These are phyloP conservation scores for Ophiosphaerella narmari DNA, from an alignment of 2,329 filamentous ascomycete species.

Conservation along the genomic window DNA sequence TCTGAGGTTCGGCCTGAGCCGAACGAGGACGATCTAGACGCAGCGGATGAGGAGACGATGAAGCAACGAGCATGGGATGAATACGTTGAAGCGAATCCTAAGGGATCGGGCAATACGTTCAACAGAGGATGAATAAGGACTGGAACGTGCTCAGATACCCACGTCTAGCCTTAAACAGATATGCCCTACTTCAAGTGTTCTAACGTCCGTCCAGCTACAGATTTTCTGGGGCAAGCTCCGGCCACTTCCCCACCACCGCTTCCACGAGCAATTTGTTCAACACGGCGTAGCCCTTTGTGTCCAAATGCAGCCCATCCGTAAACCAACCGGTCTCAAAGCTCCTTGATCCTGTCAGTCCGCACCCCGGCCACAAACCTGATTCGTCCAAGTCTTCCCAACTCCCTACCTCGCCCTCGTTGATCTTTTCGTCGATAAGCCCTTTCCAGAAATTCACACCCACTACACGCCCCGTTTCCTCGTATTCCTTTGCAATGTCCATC, in stretches of 20 bases:
- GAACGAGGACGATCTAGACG: constrained; percentile 90
- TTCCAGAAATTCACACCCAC: constrained; percentile 44
- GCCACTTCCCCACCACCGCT: constrained; percentile 33
- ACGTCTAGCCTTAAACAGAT: background rate
- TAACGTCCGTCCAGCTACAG: constrained; percentile 5
- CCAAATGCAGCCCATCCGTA: constrained; percentile 47
- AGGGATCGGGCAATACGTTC: constrained; percentile 79
- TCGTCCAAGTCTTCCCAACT: constrained; percentile 30
- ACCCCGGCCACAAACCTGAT: constrained; percentile 35
- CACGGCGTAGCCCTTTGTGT: constrained; percentile 36
- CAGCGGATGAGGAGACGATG: constrained; percentile 85
- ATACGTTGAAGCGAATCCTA: constrained; percentile 86
- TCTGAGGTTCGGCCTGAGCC: constrained; percentile 70
- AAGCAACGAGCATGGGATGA: constrained; percentile 97
- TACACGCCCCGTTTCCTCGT: constrained; percentile 39
- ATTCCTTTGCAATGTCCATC: constrained; percentile 42
- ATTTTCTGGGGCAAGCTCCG: constrained; percentile 32
- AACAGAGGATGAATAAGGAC: constrained; percentile 65
- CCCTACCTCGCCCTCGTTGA: constrained; percentile 27
- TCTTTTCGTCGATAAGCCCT: constrained; percentile 26
- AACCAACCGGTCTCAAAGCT: constrained; percentile 44
- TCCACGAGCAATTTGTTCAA: constrained; percentile 29
- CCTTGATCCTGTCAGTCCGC: constrained; percentile 36
- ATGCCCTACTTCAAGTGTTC: background rate
- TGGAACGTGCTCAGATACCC: constrained; percentile 15